phyloP scores from a whole-genome alignment of 305 asterid species.

The Solanum hybrid region DNA sequence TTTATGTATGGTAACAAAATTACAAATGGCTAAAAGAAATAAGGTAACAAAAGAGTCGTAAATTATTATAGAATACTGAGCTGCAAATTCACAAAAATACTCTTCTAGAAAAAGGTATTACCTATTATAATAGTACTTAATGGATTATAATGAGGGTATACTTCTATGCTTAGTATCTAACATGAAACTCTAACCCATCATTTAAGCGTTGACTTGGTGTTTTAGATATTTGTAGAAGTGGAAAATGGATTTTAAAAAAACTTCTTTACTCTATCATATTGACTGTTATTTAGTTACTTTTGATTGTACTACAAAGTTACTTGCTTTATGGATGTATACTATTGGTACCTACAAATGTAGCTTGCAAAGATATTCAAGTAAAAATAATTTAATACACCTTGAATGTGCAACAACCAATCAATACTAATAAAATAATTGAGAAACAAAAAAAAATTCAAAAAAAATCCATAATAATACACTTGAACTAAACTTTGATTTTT shows the following conservation, averaged over 20 bases:
- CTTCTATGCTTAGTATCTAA: background rate
- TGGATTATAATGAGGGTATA: background rate
- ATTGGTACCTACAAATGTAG: background rate
- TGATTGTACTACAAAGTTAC: background rate
- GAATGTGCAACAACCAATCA: background rate
- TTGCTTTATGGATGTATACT: background rate
- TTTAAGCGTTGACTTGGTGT: background rate
- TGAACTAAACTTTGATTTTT: background rate
- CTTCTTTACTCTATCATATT: background rate
- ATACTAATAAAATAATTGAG: background rate
- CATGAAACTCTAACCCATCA: background rate
- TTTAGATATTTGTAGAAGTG: background rate
- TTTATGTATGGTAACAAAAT: background rate
- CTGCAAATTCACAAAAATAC: background rate
- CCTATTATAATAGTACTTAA: background rate
- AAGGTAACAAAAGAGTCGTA: background rate
- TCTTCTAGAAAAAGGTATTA: background rate
- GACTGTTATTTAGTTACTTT: background rate
- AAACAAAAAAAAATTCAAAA: background rate
- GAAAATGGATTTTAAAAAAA: background rate
- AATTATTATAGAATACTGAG: background rate
- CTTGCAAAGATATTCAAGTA: background rate
- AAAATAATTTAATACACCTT: background rate
- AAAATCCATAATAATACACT: background rate
- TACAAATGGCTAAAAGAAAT: background rate